phyloP scores from a whole-genome alignment of 257 asterid species.

The Rubia yunnanensis region DNA sequence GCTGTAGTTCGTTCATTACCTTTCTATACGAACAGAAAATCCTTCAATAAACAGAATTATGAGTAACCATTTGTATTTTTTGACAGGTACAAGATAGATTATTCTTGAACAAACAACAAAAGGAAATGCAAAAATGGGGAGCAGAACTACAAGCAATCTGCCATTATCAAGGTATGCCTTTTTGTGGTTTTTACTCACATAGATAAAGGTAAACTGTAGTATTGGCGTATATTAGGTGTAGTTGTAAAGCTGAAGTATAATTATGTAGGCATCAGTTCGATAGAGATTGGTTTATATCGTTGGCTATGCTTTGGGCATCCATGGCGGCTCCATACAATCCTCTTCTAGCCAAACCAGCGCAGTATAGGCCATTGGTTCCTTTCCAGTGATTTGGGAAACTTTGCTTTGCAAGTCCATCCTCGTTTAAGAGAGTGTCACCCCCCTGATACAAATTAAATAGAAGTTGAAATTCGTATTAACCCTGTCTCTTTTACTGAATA shows the following conservation, averaged over 20 bases:
- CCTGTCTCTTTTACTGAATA: no score
- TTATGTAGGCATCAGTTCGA: conserved; percentile 1
- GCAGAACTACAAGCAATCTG: not conserved
- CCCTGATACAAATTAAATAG: conserved; percentile 22
- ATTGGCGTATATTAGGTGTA: not conserved
- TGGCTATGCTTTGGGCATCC: conserved; percentile 61
- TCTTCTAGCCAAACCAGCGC: conserved; percentile 48
- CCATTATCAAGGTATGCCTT: not conserved
- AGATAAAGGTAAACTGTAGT: no score
- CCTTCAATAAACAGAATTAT: not conserved
- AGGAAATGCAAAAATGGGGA: not conserved
- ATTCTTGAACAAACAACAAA: no score
- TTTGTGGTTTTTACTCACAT: no score
- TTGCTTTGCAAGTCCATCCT: conserved; percentile 50
- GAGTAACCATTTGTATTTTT: not conserved
- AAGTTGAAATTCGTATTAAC: no score
- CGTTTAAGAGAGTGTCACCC: conserved; percentile 37
- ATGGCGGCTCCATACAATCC: conserved; percentile 55
- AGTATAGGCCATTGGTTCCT: conserved; percentile 62
- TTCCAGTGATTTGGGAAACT: conserved; percentile 56
- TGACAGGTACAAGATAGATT: not conserved
- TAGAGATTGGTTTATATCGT: conserved; percentile 27
- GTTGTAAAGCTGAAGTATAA: not conserved
- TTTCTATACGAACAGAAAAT: not conserved
- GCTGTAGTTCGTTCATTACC: not conserved